Evolutionary conservation across 2,329 filamentous ascomycete genomes (phyloP).

Genomic region (Hypomyces perniciosus): DNA sequence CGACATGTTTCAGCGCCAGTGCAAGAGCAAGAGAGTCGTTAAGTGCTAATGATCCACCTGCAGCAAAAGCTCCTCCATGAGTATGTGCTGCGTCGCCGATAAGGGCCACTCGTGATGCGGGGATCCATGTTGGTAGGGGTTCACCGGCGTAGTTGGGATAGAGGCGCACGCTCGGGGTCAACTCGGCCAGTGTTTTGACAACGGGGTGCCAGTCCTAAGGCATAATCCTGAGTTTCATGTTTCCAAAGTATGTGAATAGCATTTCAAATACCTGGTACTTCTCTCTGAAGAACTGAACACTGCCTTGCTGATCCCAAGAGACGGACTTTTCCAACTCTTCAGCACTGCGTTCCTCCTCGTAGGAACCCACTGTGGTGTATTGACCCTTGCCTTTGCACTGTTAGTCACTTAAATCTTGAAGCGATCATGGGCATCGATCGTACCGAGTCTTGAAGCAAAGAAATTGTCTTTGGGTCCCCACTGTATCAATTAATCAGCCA

Average conservation of each 20-base stretch:
- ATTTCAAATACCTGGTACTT: conserved; percentile 22
- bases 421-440: not conserved
- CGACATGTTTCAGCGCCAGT: conserved; percentile 1
- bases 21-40: conserved; percentile 25
- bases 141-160: conserved; percentile 38
- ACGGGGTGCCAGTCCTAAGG: conserved; percentile 33
- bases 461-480: conserved; percentile 7
- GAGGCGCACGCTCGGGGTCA: conserved; percentile 33
- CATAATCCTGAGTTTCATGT: not conserved
- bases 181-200: conserved; percentile 32
- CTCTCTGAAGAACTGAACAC: conserved; percentile 28
- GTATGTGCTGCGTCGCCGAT: conserved; percentile 35
- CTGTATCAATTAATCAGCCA: conserved; percentile 13
- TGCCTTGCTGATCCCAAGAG: conserved; percentile 33
- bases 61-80: conserved; percentile 34
- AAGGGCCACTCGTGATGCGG: conserved; percentile 22
- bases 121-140: conserved; percentile 33
- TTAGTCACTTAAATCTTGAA: not conserved
- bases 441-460: conserved; percentile 32
- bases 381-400: conserved; percentile 20
- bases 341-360: conserved; percentile 29
- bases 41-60: conserved; percentile 32
- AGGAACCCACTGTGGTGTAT: conserved; percentile 37
- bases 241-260: too few species aligned
- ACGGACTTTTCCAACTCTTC: conserved; percentile 24